Conservation (phyloP, 1,284 basidiomycete species). For the Rhodotorula sp. region DNA sequence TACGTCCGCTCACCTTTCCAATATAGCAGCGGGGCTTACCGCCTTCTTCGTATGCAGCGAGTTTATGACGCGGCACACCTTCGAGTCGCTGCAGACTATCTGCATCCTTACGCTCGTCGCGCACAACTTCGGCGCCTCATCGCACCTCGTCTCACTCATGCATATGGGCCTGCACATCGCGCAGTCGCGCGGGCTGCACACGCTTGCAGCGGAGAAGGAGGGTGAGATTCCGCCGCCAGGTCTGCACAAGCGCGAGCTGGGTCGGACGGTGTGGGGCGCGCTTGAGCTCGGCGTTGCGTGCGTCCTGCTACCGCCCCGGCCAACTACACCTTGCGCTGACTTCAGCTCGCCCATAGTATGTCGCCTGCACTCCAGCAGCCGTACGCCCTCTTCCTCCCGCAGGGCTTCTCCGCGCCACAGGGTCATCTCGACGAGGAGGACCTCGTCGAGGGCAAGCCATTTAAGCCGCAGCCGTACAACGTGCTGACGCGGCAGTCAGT, state of each 20-base stretch:
- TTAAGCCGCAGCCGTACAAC: neutral
- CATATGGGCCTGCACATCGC: slow-evolving; percentile 1
- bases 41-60: neutral
- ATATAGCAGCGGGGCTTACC: neutral
- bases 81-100: neutral
- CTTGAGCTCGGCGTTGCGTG: neutral
- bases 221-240: neutral
- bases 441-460: neutral
- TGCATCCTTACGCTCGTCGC: slow-evolving; percentile 7
- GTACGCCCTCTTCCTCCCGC: neutral
- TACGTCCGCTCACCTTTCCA: neutral
- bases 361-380: neutral
- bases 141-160: neutral
- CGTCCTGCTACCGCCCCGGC: neutral
- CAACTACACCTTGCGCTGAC: neutral
- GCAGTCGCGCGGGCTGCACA: neutral
- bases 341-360: neutral
- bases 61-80: slow-evolving; percentile 7
- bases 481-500: neutral
- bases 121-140: neutral
- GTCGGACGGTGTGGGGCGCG: neutral
- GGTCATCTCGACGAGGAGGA: neutral
- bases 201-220: neutral
- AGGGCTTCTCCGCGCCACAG: neutral
- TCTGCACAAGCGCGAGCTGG: neutral